Base-by-base conservation (phyloP, 352 stramenopile genomes). In the Phytophthora litchii region DNA sequence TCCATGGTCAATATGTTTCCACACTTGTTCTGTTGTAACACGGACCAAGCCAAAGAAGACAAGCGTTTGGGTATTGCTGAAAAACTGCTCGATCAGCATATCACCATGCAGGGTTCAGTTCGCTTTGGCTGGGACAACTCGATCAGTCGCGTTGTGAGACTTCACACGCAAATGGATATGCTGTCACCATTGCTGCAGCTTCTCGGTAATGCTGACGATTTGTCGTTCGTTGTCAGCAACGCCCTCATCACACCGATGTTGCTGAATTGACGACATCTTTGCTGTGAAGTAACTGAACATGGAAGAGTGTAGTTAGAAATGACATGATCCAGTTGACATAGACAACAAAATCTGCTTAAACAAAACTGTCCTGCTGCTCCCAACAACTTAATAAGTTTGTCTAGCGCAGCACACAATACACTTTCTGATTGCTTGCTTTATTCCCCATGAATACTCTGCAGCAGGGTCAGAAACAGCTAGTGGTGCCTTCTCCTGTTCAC, bases 21-120 rank as follows among this genome's bases (percentile, higher is more conserved):
- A 19, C 25, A 51, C 16, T 29, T 51, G 44, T 37, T 49, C 45
- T 32, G 21, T 29, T 29, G 31, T 3, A 12, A 5, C 5, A 27
- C 5, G 5, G 23, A 27, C 23, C 23, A 27, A 27, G 23, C 31
- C 17, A 21, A 8, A 20, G 31, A 41, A 2, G 41, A 12, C 31
- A 31, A 29, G 19, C 10, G 21, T 2, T 23, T 11, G 3, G 7
- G 32, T 3, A 21, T 54, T 16, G 32, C 10, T 34, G 23, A 12
- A 14, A 54, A 45, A 11, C 14, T 54, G 19, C 21, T 54, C 7
- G 34, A 17, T 8, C 47, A 45, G 34, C 32, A 9, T 2, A 20
- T 54, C 3, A 20, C 36, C 4, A 11, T 54, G 47, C n/a, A 11
- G 17, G 47, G 32, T 1, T 54, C 47, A 2, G 47, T 54, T 10